These are phyloP conservation scores for Fusarium sulawesiense DNA, from an alignment of 2,329 filamentous ascomycete genomes.

Conservation along the genomic window DNA sequence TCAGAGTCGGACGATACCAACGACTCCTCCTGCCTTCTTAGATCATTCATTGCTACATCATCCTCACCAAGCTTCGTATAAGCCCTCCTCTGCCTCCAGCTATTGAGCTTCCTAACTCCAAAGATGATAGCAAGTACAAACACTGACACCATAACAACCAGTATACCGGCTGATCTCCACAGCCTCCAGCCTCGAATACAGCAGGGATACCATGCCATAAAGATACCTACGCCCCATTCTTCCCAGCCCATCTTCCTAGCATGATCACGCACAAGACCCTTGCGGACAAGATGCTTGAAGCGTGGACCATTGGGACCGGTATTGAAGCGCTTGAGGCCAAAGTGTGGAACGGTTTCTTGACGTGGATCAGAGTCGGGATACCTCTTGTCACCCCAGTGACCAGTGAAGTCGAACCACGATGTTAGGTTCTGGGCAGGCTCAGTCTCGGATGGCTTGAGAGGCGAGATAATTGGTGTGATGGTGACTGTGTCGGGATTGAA, in stretches of 20 bases:
- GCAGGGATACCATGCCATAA: conserved; percentile 51
- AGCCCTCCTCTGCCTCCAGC: conserved; percentile 8
- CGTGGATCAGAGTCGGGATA: conserved; percentile 49
- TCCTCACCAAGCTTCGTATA: conserved; percentile 41
- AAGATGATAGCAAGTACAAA: conserved; percentile 23
- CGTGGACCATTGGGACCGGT: conserved; percentile 50
- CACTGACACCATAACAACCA: conserved; percentile 19
- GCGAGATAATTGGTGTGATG: conserved; percentile 36
- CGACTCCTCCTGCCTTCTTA: conserved; percentile 33
- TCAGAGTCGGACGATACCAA: conserved; percentile 37
- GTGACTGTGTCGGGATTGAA: conserved; percentile 44
- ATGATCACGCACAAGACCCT: conserved; percentile 48
- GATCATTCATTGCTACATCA: conserved; percentile 54
- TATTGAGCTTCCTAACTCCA: conserved; percentile 13
- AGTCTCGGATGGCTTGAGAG: conserved; percentile 6
- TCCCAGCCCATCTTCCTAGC: conserved; percentile 40
- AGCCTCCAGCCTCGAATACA: conserved; percentile 50
- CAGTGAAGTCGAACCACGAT: conserved; percentile 51
- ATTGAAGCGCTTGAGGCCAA: conserved; percentile 50
- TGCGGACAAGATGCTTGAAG: conserved; percentile 50
- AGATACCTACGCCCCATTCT: conserved; percentile 45
- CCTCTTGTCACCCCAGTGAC: conserved; percentile 50
- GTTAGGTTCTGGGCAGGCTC: conserved; percentile 44
- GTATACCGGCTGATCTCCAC: conserved; percentile 43
- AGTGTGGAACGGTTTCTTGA: conserved; percentile 47